Base-by-base conservation (phyloP, 257 asterid species). In the Cordia subcordata region DNA sequence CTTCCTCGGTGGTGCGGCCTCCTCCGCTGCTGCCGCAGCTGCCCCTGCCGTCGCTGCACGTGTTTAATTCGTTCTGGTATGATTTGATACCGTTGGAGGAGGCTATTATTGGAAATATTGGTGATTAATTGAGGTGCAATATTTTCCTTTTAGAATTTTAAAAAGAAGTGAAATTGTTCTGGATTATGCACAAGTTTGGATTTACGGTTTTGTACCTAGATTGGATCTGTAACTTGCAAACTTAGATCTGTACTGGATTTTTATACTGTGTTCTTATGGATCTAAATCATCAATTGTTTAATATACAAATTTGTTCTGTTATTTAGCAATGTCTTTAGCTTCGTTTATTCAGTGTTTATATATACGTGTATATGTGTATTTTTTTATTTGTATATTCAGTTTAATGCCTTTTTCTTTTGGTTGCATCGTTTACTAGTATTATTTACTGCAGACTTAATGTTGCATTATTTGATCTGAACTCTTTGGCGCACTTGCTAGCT, bases 1-100 rank as follows among this genome's bases (percentile, higher is more conserved):
- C 40, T 86, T 89, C 81, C 82, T 86, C 4, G 89, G 95, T 45
- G 86, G 86, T 46, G 86, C 94, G 23, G 95, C 95, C 40, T 70
- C 94, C 39, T 69, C 87, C 13, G 87, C 97, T 0, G 92, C 94
- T 0, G 82, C 87, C 1, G 85, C 87, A 0, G 82, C 94, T 58
- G 95, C 85, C 8, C 90, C 93, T 6, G 81, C 72, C 44, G 86
- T 82, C 37, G 82, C 85, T 22, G 37, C 82, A 20, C 84, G 94
- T 54, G 96, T 86, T 19, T 68, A 52, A 18, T 77, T 60, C 23
- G 64, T 62, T 79, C 74, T 20, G 22, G 12, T 50, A 35, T 16
- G 72, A 64, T 79, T 71, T 27, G 22, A 13, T 50, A 35, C 14
- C 35, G 17, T 50, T 56, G 23, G 52, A 38, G 16, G 18, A 38